Percentiles rank a stretch among this genome's conserved stretches.
These are phyloP conservation scores for Fomitopsis betulina DNA, from an alignment of 1,284 basidiomycete species.

Conservation along the genomic window DNA sequence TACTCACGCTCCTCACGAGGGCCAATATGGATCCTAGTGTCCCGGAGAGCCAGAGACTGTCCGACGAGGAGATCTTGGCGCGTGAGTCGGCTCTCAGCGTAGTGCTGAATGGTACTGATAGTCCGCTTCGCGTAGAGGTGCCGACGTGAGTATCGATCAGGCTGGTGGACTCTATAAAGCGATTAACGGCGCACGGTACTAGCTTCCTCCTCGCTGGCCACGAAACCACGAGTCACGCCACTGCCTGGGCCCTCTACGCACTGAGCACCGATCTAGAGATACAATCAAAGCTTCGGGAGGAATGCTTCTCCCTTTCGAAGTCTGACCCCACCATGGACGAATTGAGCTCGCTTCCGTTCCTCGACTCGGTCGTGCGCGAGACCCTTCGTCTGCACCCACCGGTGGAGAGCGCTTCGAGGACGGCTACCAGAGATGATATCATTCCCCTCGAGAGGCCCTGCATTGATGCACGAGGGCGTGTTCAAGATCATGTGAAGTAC, in stretches of 20 bases:
- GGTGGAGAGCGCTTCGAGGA: conserved; percentile 51
- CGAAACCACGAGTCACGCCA: conserved; percentile 52
- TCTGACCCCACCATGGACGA: conserved; percentile 49
- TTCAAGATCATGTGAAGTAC: conserved; percentile 21
- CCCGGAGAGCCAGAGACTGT: conserved; percentile 37
- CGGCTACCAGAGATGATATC: conserved; percentile 45
- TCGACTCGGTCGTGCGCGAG: conserved; percentile 70
- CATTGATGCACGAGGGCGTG: conserved; percentile 22
- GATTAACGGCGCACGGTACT: background rate
- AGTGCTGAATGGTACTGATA: background rate
- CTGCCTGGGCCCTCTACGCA: conserved; percentile 61
- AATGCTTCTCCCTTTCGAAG: conserved; percentile 42
- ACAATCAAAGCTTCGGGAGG: conserved; percentile 67
- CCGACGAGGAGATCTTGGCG: conserved; percentile 54
- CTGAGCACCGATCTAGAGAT: conserved; percentile 50
- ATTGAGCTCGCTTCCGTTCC: conserved; percentile 52
- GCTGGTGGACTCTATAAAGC: too few relatives aligned
- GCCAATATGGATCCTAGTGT: conserved; percentile 45
- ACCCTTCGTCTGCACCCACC: conserved; percentile 63
- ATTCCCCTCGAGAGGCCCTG: conserved; percentile 28
- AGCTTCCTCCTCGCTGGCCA: conserved; percentile 65
- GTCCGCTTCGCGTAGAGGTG: conserved; percentile 3
- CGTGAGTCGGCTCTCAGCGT: conserved; percentile 30
- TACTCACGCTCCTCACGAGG: conserved; percentile 33
- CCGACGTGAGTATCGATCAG: conserved; percentile 7